These are phyloP conservation scores for Dactylellina cionopaga DNA, from an alignment of 2,329 filamentous ascomycete species.

Conservation along the genomic window DNA sequence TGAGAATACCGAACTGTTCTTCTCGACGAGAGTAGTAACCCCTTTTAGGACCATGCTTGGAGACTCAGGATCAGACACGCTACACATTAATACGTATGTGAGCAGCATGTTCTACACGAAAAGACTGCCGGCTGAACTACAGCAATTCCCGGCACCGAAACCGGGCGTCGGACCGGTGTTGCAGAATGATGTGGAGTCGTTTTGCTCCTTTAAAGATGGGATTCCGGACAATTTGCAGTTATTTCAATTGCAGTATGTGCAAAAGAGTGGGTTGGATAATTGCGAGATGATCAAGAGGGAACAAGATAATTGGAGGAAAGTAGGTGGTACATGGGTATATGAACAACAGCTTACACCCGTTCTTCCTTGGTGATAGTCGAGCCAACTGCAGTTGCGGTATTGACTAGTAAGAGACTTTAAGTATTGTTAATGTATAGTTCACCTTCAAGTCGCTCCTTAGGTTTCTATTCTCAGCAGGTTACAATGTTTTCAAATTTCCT, in stretches of 20 bases:
- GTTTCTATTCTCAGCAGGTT: no score
- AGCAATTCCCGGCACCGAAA: not conserved
- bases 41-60: slow-evolving; percentile 12
- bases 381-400: no score
- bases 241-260: slow-evolving; percentile 16
- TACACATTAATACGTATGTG: slow-evolving; percentile 15
- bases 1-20: not conserved
- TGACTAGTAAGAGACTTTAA: no score
- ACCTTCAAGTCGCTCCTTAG: no score
- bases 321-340: slow-evolving; percentile 26
- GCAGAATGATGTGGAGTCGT: not conserved
- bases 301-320: slow-evolving; percentile 27
- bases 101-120: slow-evolving; percentile 10
- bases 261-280: not conserved
- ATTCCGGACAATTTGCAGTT: slow-evolving; percentile 10
- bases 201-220: not conserved
- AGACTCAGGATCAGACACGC: not conserved
- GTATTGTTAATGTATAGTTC: no score
- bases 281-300: not conserved
- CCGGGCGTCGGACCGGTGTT: not conserved
- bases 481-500: no score
- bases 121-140: not conserved
- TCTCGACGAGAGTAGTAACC: slow-evolving; percentile 19
- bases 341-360: not conserved
- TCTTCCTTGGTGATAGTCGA: slow-evolving; percentile 7